Evolutionary conservation across 2,329 filamentous ascomycete genomes (phyloP), one percentile per base, ranked within the genome.

Genomic region (Trichoderma polysporum): DNA sequence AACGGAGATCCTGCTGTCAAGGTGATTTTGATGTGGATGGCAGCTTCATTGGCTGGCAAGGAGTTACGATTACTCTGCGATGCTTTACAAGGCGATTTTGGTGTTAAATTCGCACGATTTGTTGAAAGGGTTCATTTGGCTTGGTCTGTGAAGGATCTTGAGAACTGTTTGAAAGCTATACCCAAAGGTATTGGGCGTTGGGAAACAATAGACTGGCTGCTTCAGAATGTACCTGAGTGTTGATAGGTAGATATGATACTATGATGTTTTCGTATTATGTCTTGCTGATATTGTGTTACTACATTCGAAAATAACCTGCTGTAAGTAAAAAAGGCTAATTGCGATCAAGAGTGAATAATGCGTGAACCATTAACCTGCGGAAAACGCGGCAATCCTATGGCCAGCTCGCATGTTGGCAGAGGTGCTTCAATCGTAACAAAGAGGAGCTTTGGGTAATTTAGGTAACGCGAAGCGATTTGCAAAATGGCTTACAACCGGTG

Each of bases 1-100:
- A 75, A 75, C 10, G 76, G 76, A 3, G 75, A 77, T 45, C 73
- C 74, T 17, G 76, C 70, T 2, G 70, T 75, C 0, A 79, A 79
- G 59, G 59, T 75, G 50, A 39, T 74, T 2, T 5, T 78, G 4
- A 59, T 78, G 12, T 79, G 75, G 76, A 70, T 76, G 2, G 76
- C 77, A 5, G 74, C 76, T 0, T 76, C 74, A 0, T 47, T 69
- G 13, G 70, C 1, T 12, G 33, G 45, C 12, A 52, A 39, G 59
- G 68, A 37, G 17, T 35, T 78, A 29, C 65, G 49, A 1, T 61
- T 73, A 27, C 33, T 71, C 1, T 72, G 71, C 29, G 69, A 74
- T 53, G 13, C 45, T 10, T 67, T 60, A 0, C 68, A 71, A 31
- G 9, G 29, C 0, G 29, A 66, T 15, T 69, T 69, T 33, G 35